phyloP scores from a whole-genome alignment of 306 rosid species.

The Erythrophleum fordii region DNA sequence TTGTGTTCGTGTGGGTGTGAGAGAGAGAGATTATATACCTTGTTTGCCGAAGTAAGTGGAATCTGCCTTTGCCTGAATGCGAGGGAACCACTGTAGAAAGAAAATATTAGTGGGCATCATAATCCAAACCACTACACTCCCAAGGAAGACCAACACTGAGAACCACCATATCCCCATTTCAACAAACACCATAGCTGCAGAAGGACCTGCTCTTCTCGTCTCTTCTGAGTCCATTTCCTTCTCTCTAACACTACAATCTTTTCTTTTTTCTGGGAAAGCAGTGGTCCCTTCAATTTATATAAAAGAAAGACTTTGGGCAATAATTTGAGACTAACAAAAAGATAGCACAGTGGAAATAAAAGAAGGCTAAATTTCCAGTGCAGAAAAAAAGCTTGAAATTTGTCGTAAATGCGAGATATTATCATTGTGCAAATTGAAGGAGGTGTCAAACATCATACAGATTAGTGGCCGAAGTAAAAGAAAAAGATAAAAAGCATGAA shows the following conservation, averaged over 20 bases:
- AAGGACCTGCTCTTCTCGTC: slow-evolving; percentile 19
- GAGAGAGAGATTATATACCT: slow-evolving; percentile 46
- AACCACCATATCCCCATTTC: slow-evolving; percentile 42
- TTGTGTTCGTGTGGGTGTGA: not conserved
- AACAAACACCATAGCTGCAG: slow-evolving; percentile 32
- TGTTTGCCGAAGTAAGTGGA: slow-evolving; percentile 53
- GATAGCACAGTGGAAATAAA: not conserved
- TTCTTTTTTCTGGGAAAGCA: not conserved
- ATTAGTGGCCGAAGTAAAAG: not conserved
- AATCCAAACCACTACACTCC: slow-evolving; percentile 52
- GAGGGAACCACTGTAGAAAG: slow-evolving; percentile 48
- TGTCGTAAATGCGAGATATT: not conserved
- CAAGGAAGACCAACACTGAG: slow-evolving; percentile 47
- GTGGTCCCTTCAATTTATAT: not conserved
- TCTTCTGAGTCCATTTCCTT: slow-evolving; percentile 34
- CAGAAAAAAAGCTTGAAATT: too few relatives aligned
- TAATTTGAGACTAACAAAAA: not conserved
- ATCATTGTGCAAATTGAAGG: not conserved
- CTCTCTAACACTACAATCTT: not conserved
- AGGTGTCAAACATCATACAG: not conserved
- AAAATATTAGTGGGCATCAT: slow-evolving; percentile 59
- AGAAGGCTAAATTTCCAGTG: not conserved
- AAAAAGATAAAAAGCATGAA: not conserved
- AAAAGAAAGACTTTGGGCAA: not conserved
- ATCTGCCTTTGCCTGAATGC: slow-evolving; percentile 49